phyloP scores from a whole-genome alignment of 805 yeast genomes.

The Candida endomychidarum region DNA sequence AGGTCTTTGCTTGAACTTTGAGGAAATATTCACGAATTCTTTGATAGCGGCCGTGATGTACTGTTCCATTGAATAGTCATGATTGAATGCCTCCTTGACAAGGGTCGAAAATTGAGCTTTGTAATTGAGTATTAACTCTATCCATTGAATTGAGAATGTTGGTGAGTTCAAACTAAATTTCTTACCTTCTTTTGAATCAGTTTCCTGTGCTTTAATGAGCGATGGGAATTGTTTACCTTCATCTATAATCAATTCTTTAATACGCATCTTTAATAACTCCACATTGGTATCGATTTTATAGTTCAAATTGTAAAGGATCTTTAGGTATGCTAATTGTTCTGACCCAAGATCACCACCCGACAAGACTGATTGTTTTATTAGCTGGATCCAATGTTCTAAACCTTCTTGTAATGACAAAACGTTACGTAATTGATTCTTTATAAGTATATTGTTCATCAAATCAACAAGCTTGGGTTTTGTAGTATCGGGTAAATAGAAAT shows the following conservation, averaged over 20 bases:
- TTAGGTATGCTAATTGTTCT: constrained; percentile 40
- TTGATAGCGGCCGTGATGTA: constrained; percentile 62
- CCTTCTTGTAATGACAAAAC: constrained; percentile 57
- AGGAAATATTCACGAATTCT: constrained; percentile 55
- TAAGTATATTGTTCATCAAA: constrained; percentile 58
- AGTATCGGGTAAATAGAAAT: constrained; percentile 51
- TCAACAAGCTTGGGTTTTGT: constrained; percentile 55
- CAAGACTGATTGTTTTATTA: constrained; percentile 23
- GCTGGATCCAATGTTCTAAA: constrained; percentile 49
- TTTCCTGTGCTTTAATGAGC: constrained; percentile 20
- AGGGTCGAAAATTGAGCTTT: constrained; percentile 53
- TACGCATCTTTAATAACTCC: constrained; percentile 47
- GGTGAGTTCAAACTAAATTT: constrained; percentile 20
- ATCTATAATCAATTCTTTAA: constrained; percentile 45
- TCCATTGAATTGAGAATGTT: constrained; percentile 66
- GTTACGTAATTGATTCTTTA: constrained; percentile 54
- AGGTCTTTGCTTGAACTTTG: constrained; percentile 22
- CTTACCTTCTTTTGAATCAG: background rate
- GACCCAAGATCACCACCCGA: background rate
- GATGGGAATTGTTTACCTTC: constrained; percentile 41
- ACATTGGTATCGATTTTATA: constrained; percentile 54
- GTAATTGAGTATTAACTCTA: constrained; percentile 52
- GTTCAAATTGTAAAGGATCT: constrained; percentile 49
- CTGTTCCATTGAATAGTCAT: constrained; percentile 50
- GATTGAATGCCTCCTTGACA: constrained; percentile 47